A percentile compares a stretch with the other conserved stretches of the same genome.
Conservation (phyloP, 805 yeast species). For the Wickerhamiella vanderwaltii region DNA sequence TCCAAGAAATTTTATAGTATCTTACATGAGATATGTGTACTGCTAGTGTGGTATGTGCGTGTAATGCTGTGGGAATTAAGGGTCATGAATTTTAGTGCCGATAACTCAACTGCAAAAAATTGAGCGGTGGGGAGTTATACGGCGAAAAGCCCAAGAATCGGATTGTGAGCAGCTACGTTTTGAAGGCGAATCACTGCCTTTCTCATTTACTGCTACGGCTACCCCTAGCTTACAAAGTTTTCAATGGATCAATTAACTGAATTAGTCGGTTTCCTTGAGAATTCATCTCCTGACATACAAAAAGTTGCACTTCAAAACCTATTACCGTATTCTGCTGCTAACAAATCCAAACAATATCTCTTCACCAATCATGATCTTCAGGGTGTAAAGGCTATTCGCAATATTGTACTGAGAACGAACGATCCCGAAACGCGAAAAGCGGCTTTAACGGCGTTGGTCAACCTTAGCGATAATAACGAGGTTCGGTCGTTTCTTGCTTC, state of each 20-base stretch:
- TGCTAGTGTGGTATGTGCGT: too few relatives aligned
- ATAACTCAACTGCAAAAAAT: too few relatives aligned
- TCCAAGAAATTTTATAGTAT: too few relatives aligned
- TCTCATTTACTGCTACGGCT: too few relatives aligned
- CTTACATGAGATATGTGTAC: too few relatives aligned
- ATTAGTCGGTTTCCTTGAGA: constrained; percentile 69
- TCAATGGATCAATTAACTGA: constrained; percentile 20
- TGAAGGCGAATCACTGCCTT: too few relatives aligned
- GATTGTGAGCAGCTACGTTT: too few relatives aligned
- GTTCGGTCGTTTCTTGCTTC: constrained; percentile 54
- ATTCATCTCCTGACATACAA: constrained; percentile 65
- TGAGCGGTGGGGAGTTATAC: too few relatives aligned
- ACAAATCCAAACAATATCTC: constrained; percentile 54
- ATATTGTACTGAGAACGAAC: constrained; percentile 42
- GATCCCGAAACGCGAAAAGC: constrained; percentile 20
- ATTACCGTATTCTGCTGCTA: constrained; percentile 45
- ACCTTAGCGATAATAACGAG: constrained; percentile 58
- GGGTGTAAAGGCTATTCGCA: constrained; percentile 62
- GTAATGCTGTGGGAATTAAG: too few relatives aligned
- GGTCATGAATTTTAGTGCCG: too few relatives aligned
- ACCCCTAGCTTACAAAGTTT: too few relatives aligned
- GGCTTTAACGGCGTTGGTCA: constrained; percentile 68
- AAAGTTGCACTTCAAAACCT: constrained; percentile 76
- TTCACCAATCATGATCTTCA: constrained; percentile 59
- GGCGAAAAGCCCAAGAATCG: too few relatives aligned